Percentiles rank a stretch among this genome's conserved stretches.
Conservation (phyloP, 805 yeast genomes). For the Ogataea saltuana region DNA sequence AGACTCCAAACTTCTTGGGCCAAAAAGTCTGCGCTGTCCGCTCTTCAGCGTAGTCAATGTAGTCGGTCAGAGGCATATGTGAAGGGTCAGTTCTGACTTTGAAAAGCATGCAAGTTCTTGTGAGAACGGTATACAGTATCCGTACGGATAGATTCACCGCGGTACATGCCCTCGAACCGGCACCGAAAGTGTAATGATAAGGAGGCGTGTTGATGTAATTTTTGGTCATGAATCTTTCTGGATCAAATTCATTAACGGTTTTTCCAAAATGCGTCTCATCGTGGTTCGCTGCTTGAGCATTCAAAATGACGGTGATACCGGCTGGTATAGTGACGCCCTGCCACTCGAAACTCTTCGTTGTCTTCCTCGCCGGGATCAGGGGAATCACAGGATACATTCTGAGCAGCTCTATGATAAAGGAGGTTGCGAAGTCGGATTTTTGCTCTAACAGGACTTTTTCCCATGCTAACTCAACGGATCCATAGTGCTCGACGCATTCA, state of each 20-base stretch:
- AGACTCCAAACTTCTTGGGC: slow-evolving; percentile 24
- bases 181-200: slow-evolving; percentile 28
- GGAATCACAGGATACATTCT: slow-evolving; percentile 29
- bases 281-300: slow-evolving; percentile 29
- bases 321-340: slow-evolving; percentile 19
- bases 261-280: slow-evolving; percentile 21
- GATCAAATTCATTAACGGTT: slow-evolving; percentile 22
- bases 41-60: slow-evolving; percentile 23
- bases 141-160: slow-evolving; percentile 26
- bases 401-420: slow-evolving; percentile 23
- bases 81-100: slow-evolving; percentile 9
- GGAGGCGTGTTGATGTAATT: slow-evolving; percentile 20
- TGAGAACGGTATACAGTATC: slow-evolving; percentile 19
- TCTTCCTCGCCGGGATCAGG: slow-evolving; percentile 27
- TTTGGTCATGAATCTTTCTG: slow-evolving; percentile 22
- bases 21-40: slow-evolving; percentile 25
- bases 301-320: slow-evolving; percentile 25
- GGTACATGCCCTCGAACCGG: slow-evolving; percentile 28
- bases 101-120: slow-evolving; percentile 23
- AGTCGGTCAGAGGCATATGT: slow-evolving; percentile 16
- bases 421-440: slow-evolving; percentile 21
- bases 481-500: slow-evolving; percentile 18
- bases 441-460: slow-evolving; percentile 21
- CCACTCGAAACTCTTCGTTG: slow-evolving; percentile 18
- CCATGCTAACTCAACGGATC: slow-evolving; percentile 21